Evolutionary conservation across 805 yeast genomes (phyloP).

Genomic region (Ogataea naganishii): DNA sequence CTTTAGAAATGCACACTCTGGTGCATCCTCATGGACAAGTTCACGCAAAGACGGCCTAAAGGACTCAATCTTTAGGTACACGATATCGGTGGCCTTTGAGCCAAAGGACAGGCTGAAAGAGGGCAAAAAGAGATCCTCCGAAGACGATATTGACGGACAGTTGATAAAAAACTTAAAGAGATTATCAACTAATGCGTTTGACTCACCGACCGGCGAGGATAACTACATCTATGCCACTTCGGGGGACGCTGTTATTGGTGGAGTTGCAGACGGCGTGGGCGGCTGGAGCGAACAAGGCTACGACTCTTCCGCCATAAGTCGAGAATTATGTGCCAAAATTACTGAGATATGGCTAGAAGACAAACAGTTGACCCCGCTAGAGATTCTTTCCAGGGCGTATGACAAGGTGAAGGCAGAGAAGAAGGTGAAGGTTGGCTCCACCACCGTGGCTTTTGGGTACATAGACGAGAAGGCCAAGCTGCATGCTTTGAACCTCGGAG

Average conservation of each 20-base stretch:
- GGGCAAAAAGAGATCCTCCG: conserved; percentile 29
- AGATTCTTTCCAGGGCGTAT: conserved; percentile 50
- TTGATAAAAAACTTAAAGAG: conserved; percentile 17
- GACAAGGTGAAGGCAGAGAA: conserved; percentile 40
- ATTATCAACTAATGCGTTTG: conserved; percentile 13
- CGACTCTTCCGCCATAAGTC: conserved; percentile 80
- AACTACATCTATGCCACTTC: conserved; percentile 48
- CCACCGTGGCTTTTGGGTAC: conserved; percentile 84
- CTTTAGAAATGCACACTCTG: conserved; percentile 1
- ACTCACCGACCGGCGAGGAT: conserved; percentile 73
- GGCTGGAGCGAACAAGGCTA: conserved; percentile 93
- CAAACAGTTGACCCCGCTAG: conserved; percentile 29
- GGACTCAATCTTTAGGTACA: conserved; percentile 30
- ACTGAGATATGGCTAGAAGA: conserved; percentile 24
- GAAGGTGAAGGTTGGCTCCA: conserved; percentile 80
- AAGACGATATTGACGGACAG: conserved; percentile 16
- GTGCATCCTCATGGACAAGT: conserved; percentile 3
- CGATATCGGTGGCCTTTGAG: conserved; percentile 61
- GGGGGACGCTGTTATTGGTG: conserved; percentile 38
- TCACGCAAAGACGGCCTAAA: conserved; percentile 6
- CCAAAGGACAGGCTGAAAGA: conserved; percentile 57
- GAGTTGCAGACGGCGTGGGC: conserved; percentile 95
- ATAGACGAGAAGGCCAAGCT: conserved; percentile 42
- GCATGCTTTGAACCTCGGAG: conserved; percentile 78
- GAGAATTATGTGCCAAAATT: conserved; percentile 63